Conservation (phyloP, 495 filamentous ascomycete genomes). For the Penicillium lividum region DNA sequence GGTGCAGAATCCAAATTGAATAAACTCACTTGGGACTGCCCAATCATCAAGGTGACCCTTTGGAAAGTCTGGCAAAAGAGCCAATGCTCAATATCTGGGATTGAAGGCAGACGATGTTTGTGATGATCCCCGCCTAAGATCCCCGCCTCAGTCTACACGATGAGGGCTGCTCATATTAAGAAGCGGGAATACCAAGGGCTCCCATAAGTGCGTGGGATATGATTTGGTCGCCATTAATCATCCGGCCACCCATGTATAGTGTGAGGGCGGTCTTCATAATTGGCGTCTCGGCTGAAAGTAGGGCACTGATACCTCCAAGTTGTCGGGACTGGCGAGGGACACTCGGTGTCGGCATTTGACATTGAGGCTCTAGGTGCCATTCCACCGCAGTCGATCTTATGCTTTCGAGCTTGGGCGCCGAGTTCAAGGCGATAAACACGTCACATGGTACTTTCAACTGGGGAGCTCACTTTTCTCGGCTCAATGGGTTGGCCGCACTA, state of each 20-base stretch:
- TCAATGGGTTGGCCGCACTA: conserved; percentile 6
- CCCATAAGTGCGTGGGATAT: neutral
- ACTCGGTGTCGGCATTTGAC: neutral
- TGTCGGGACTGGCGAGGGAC: neutral
- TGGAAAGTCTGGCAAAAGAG: neutral
- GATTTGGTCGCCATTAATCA: neutral
- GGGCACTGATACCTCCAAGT: neutral
- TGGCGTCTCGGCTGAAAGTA: neutral
- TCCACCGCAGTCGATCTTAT: neutral
- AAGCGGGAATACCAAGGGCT: neutral
- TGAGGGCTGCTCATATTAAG: neutral
- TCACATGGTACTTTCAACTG: neutral
- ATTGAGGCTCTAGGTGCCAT: neutral
- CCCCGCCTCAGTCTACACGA: neutral
- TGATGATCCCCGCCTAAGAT: neutral
- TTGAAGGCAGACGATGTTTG: neutral
- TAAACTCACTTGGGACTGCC: conserved; percentile 3
- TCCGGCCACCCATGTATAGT: neutral
- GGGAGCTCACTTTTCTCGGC: conserved; percentile 3
- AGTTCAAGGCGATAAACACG: neutral
- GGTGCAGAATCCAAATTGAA: conserved; percentile 3
- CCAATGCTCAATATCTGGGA: neutral
- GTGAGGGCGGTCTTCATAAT: neutral
- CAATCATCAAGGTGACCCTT: neutral
- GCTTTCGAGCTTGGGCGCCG: neutral